A percentile compares a stretch with the other conserved stretches of the same genome.
Evolutionary conservation across 257 asterid species (phyloP).

Genomic region (Scutellaria galericulata): DNA sequence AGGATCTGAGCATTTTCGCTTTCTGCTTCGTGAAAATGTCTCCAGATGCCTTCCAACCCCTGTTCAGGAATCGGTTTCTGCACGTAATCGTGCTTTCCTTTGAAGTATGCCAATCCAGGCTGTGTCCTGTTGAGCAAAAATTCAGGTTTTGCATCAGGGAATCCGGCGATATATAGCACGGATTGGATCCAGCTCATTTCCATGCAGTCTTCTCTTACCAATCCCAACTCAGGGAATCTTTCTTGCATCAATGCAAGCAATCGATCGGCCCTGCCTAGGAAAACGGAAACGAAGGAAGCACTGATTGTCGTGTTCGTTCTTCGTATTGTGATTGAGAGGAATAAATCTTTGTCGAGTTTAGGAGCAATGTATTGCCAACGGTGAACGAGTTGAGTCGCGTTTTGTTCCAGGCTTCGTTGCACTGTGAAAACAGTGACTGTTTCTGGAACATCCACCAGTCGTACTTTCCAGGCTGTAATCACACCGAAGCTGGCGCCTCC

Average conservation of each 20-base stretch:
- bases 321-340: neutral
- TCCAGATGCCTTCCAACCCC: slow-evolving; percentile 27
- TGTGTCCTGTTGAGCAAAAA: slow-evolving; percentile 2
- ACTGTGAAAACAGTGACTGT: slow-evolving; percentile 8
- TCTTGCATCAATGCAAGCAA: slow-evolving; percentile 29
- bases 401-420: neutral
- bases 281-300: slow-evolving; percentile 17
- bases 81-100: slow-evolving; percentile 23
- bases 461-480: slow-evolving; percentile 18
- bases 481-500: slow-evolving; percentile 25
- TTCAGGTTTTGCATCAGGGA: neutral
- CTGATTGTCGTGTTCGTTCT: neutral
- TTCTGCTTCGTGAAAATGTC: neutral
- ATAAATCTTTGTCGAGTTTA: neutral
- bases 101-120: neutral
- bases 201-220: slow-evolving; percentile 29
- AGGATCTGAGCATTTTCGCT: neutral
- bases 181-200: slow-evolving; percentile 31
- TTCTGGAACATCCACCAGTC: slow-evolving; percentile 23
- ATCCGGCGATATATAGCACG: neutral
- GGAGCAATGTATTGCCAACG: slow-evolving; percentile 25
- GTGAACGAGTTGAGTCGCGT: slow-evolving; percentile 6
- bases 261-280: slow-evolving; percentile 25
- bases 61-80: slow-evolving; percentile 25
- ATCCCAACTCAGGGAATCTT: slow-evolving; percentile 30